phyloP scores from a whole-genome alignment of 2,329 filamentous ascomycete species.

The Xylaria sp. region DNA sequence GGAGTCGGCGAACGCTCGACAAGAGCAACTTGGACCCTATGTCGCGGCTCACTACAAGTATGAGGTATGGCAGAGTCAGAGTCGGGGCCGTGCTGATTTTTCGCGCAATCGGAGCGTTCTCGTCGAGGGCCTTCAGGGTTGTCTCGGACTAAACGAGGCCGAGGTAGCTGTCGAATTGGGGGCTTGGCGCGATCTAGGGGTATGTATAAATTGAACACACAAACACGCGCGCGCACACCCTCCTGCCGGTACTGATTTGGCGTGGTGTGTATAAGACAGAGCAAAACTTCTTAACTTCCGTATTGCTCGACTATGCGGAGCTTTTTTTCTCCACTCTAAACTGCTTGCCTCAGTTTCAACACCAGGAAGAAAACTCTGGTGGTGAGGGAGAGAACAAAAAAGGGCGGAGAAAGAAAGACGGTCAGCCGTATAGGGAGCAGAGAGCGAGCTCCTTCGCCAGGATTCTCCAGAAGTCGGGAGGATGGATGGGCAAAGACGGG shows the following conservation, averaged over 20 bases:
- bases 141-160: conserved; percentile 36
- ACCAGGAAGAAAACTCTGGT: background rate
- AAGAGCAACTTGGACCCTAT: conserved; percentile 12
- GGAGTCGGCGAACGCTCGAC: conserved; percentile 23
- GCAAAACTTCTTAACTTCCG: background rate
- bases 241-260: background rate
- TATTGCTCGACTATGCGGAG: background rate
- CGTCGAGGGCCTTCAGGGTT: conserved; percentile 1
- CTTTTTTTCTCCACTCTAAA: conserved; percentile 6
- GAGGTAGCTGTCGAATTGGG: conserved; percentile 22
- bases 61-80: background rate
- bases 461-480: background rate
- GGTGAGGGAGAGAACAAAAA: background rate
- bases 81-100: conserved; percentile 13
- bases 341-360: background rate
- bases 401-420: background rate
- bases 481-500: background rate
- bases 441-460: background rate
- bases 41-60: conserved; percentile 24
- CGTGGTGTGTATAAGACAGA: background rate
- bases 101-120: conserved; percentile 15
- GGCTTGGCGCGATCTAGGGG: conserved; percentile 27
- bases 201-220: background rate
- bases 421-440: background rate
- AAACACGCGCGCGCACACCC: no score